Base-by-base conservation (phyloP, 1,139 yeast species). In the Debaryomycetaceae sp. region DNA sequence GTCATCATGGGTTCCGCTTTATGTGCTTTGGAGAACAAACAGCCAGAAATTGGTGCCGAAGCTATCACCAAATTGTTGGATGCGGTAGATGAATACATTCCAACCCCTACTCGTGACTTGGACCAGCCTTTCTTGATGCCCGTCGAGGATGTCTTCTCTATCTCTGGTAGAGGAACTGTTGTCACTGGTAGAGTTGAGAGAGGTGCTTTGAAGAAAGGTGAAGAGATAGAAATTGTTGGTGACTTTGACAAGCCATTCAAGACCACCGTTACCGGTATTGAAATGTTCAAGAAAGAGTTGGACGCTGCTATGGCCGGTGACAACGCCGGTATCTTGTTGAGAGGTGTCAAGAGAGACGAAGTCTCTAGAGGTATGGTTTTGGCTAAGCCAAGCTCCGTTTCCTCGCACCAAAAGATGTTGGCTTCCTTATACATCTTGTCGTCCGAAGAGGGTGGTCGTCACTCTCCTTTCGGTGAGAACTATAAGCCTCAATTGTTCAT, bases 371-470 rank as follows among this genome's bases (percentile, higher is more conserved):
- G 99, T 76, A 93, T 93, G 98, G 96, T 93, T 58, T 77, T 91
- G 63, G 86, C 96, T 63, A 90, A 90, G 78, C 93, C 97, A 59
- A 91, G 89, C 56, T 76, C 96, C 55, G 88, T 91, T 61, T 83
- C 88, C 72, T 87, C 99, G 50, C 96, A 91, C 83, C 84, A 86
- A 71, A 90, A 88, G 77, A 83, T 93, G 78, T 81, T 93, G 68
- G 95, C 97, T 51, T 91, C 99, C 44, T 75, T 93, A 66, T 93
- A 93, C 74, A 84, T 91, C 55, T 80, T 95, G 68, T 80, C 95
- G 65, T 86, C 89, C 72, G 99, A 93, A 68, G 99, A 93, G 78
- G 99, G 99, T 81, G 99, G 99, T 63, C 93, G 99, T 77, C 96
- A 89, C 78, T 87, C 97, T 54, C 95, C 97, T 54, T 95, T 93